These are phyloP conservation scores for Dactylella cylindrospora DNA, from an alignment of 2,329 filamentous ascomycete species.

Conservation along the genomic window DNA sequence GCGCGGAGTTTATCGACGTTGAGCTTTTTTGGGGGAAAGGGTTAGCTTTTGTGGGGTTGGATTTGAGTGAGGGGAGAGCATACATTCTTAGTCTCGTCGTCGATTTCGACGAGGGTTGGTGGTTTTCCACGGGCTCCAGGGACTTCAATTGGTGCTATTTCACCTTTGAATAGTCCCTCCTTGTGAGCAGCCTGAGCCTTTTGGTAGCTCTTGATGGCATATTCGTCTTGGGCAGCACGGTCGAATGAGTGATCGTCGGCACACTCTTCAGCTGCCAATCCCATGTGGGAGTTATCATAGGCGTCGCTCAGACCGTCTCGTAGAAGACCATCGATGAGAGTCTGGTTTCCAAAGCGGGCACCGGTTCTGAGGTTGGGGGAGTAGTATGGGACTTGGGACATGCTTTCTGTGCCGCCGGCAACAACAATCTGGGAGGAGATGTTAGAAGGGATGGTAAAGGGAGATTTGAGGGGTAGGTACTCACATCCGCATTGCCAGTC, in stretches of 20 bases:
- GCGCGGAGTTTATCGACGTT: slow-evolving; percentile 78
- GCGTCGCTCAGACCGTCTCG: slow-evolving; percentile 94
- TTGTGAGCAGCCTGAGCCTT: slow-evolving; percentile 85
- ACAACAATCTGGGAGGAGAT: slow-evolving; percentile 66
- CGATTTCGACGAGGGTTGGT: slow-evolving; percentile 72
- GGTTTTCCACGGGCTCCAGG: slow-evolving; percentile 89
- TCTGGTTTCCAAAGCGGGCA: slow-evolving; percentile 90
- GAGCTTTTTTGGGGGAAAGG: slow-evolving; percentile 54
- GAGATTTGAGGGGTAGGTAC: not conserved
- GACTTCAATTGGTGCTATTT: slow-evolving; percentile 89
- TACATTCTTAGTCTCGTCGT: slow-evolving; percentile 94
- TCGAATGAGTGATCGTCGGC: slow-evolving; percentile 77
- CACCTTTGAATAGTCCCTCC: slow-evolving; percentile 74
- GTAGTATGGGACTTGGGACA: slow-evolving; percentile 98
- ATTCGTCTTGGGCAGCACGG: slow-evolving; percentile 87
- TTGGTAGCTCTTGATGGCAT: slow-evolving; percentile 92
- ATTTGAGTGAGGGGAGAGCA: slow-evolving; percentile 48
- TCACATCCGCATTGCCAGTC: slow-evolving; percentile 77
- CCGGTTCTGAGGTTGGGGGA: slow-evolving; percentile 81
- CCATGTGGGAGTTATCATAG: slow-evolving; percentile 93
- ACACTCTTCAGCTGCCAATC: slow-evolving; percentile 87
- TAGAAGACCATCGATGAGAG: slow-evolving; percentile 83
- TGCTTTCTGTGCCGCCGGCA: slow-evolving; percentile 93
- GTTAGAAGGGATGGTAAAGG: not conserved
- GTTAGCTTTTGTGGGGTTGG: slow-evolving; percentile 23